A percentile compares a stretch with the other conserved stretches of the same genome.
These are phyloP conservation scores for Podaxis pistillaris DNA, from an alignment of 768 basidiomycete genomes.

Conservation along the genomic window DNA sequence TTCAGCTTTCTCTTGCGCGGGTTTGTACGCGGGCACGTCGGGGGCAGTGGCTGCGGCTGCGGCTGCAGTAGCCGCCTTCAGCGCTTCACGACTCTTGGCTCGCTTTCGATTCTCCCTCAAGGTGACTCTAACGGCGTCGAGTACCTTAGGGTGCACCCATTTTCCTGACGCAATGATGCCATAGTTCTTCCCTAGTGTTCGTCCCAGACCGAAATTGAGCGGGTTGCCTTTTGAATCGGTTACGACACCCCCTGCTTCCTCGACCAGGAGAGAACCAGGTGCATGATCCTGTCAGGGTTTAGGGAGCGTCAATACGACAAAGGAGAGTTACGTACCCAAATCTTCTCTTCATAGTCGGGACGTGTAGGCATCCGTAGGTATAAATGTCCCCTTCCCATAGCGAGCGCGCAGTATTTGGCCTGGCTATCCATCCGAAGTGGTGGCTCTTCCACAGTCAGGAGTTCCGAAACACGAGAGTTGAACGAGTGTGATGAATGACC, in stretches of 20 bases:
- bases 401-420: slow-evolving; percentile 89
- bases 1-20: not conserved
- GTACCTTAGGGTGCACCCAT: slow-evolving; percentile 63
- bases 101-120: slow-evolving; percentile 24
- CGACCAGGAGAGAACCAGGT: slow-evolving; percentile 77
- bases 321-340: slow-evolving; percentile 68
- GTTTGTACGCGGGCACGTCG: not conserved
- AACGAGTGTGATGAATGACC: slow-evolving; percentile 90
- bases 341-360: slow-evolving; percentile 85
- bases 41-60: not conserved
- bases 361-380: slow-evolving; percentile 82
- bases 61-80: not conserved
- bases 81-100: slow-evolving; percentile 2
- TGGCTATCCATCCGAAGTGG: slow-evolving; percentile 93
- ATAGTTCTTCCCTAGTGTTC: slow-evolving; percentile 82
- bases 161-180: slow-evolving; percentile 85
- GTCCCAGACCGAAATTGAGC: slow-evolving; percentile 84
- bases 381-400: slow-evolving; percentile 80
- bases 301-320: not conserved
- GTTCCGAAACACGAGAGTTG: slow-evolving; percentile 66
- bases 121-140: slow-evolving; percentile 73
- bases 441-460: slow-evolving; percentile 62
- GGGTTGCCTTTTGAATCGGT: slow-evolving; percentile 77
- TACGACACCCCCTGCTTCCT: slow-evolving; percentile 88
- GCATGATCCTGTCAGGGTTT: slow-evolving; percentile 74